Conservation (phyloP, 129 eudicot genomes). For the Escallonia herrerae region DNA sequence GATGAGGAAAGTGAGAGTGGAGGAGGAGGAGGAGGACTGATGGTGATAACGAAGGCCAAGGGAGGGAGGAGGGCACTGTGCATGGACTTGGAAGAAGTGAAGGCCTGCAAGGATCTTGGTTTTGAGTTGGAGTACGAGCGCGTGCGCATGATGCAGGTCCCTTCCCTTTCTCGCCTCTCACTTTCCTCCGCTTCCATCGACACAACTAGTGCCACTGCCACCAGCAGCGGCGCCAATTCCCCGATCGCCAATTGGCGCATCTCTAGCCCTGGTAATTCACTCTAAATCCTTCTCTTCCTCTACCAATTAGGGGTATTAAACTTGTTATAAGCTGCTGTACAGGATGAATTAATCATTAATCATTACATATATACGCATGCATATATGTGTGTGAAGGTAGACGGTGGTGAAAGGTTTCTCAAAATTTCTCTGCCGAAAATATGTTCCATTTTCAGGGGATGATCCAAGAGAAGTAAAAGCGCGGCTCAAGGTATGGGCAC, state of each 20-base stretch:
- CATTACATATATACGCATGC: background rate
- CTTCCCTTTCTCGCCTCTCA: background rate
- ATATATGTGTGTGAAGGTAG: background rate
- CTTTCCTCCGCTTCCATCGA: constrained; percentile 3
- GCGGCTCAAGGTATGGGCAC: constrained; percentile 24
- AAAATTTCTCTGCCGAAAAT: too few species aligned
- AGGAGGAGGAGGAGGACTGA: constrained; percentile 2
- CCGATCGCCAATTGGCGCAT: constrained; percentile 20
- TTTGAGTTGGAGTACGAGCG: constrained; percentile 17
- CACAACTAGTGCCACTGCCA: background rate
- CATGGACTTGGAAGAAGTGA: constrained; percentile 23
- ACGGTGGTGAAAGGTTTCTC: background rate
- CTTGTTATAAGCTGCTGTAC: too few species aligned
- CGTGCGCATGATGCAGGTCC: background rate
- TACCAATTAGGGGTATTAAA: too few species aligned
- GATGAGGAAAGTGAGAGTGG: constrained; percentile 11
- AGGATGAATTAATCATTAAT: background rate
- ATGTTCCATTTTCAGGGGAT: constrained; percentile 2
- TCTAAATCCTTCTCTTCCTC: background rate
- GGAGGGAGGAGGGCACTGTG: constrained; percentile 17
- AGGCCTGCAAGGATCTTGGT: constrained; percentile 25
- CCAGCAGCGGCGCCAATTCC: constrained; percentile 15
- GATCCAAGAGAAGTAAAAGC: constrained; percentile 25
- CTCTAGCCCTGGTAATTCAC: constrained; percentile 15
- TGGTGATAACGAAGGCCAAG: constrained; percentile 14